These are phyloP conservation scores for Polytrichum commune DNA, from an alignment of 225 moss, liverwort and hornwort genomes.

Conservation along the genomic window DNA sequence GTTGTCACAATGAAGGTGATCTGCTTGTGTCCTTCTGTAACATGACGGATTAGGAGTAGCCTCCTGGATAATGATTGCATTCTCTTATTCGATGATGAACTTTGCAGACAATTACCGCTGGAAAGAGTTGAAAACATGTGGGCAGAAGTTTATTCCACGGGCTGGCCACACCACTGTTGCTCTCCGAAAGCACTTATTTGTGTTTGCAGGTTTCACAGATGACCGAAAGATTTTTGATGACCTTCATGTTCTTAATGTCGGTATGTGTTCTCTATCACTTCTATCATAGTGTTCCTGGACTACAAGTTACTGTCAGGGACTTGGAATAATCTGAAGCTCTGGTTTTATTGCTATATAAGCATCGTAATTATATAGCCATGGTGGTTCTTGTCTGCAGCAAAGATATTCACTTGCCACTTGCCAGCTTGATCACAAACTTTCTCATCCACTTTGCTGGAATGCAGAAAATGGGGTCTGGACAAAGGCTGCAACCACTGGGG, in stretches of 20 bases:
- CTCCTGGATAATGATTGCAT: too few species aligned
- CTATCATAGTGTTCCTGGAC: neutral
- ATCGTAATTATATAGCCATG: too few species aligned
- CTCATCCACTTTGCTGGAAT: slow-evolving; percentile 4
- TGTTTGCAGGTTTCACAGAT: slow-evolving; percentile 95
- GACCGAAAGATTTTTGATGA: slow-evolving; percentile 98
- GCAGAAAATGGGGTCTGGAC: slow-evolving; percentile 90
- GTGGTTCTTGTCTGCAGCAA: too few species aligned
- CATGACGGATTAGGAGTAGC: too few species aligned
- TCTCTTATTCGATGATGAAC: neutral
- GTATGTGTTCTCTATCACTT: slow-evolving; percentile 41
- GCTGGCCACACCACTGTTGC: slow-evolving; percentile 96
- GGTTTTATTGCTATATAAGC: too few species aligned
- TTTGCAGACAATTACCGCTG: slow-evolving; percentile 64
- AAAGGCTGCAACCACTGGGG: slow-evolving; percentile 60
- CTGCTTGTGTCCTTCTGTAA: too few species aligned
- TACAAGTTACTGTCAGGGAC: too few species aligned
- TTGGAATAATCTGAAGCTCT: too few species aligned
- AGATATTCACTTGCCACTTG: too few species aligned
- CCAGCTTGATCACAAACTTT: too few species aligned
- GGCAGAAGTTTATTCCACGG: slow-evolving; percentile 92
- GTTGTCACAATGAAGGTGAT: too few species aligned
- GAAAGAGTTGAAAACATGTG: slow-evolving; percentile 92
- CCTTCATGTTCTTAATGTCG: slow-evolving; percentile 93
- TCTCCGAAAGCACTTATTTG: slow-evolving; percentile 81